phyloP scores from a whole-genome alignment of 805 yeast genomes.

The Nakazawaea wyomingensis region DNA sequence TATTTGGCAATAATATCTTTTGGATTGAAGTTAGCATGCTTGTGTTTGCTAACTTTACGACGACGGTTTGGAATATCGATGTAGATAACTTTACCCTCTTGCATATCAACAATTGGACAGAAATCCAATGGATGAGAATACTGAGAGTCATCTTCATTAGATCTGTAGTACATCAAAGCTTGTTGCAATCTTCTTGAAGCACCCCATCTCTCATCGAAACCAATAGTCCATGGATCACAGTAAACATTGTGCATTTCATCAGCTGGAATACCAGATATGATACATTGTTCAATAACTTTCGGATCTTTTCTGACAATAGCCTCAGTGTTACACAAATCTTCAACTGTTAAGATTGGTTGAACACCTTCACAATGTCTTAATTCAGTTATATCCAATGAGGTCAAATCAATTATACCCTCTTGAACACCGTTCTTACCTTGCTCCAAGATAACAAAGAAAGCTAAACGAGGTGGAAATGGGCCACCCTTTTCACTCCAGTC shows the following conservation, averaged over 20 bases:
- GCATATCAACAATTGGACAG: constrained; percentile 78
- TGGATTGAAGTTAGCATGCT: constrained; percentile 69
- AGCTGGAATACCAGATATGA: constrained; percentile 60
- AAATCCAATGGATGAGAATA: constrained; percentile 72
- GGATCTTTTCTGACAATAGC: constrained; percentile 65
- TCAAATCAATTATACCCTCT: constrained; percentile 66
- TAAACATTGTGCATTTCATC: constrained; percentile 54
- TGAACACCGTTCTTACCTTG: constrained; percentile 55
- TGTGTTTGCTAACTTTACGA: constrained; percentile 62
- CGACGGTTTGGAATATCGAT: constrained; percentile 75
- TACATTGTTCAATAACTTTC: constrained; percentile 67
- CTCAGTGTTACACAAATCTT: constrained; percentile 60
- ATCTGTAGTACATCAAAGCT: constrained; percentile 74
- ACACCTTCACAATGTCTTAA: constrained; percentile 50
- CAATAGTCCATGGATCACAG: constrained; percentile 67
- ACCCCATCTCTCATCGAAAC: constrained; percentile 70
- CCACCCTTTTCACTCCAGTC: constrained; percentile 61
- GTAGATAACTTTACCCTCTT: constrained; percentile 59
- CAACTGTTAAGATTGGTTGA: constrained; percentile 72
- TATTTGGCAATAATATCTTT: constrained; percentile 54
- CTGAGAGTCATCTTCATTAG: constrained; percentile 67
- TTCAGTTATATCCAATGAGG: constrained; percentile 39
- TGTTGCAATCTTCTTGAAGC: constrained; percentile 70
- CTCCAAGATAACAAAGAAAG: constrained; percentile 59
- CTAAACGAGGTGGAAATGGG: constrained; percentile 63